Evolutionary conservation across 1,284 basidiomycete species (phyloP).

Genomic region (Cutaneotrichosporon sp.): DNA sequence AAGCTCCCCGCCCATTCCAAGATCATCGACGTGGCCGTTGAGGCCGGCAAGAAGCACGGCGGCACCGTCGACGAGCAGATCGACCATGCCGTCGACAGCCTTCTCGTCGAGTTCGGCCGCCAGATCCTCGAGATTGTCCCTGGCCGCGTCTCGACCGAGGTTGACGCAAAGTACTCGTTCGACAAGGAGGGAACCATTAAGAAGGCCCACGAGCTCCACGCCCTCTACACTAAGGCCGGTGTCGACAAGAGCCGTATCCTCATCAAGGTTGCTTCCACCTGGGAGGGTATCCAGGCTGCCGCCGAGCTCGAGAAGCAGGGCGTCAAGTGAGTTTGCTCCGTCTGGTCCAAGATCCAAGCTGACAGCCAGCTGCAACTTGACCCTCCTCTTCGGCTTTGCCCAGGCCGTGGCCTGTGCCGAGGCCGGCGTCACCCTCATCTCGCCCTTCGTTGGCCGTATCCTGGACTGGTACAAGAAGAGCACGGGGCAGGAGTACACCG

Average conservation of each 20-base stretch:
- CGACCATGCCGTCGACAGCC: slow-evolving; percentile 78
- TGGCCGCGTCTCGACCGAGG: slow-evolving; percentile 97
- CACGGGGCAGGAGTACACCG: slow-evolving; percentile 77
- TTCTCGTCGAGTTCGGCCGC: slow-evolving; percentile 94
- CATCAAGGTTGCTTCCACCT: slow-evolving; percentile 99
- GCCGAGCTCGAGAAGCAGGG: slow-evolving; percentile 88
- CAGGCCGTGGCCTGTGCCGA: slow-evolving; percentile 99
- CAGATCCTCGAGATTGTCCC: slow-evolving; percentile 95
- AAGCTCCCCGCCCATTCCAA: slow-evolving; percentile 82
- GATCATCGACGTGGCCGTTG: slow-evolving; percentile 78
- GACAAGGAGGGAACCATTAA: slow-evolving; percentile 58
- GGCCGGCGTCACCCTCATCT: slow-evolving; percentile 96
- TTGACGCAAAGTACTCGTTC: slow-evolving; percentile 95
- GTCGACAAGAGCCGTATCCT: slow-evolving; percentile 89
- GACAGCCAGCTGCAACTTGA: slow-evolving; percentile 77
- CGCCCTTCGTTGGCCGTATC: slow-evolving; percentile 97
- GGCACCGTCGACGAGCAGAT: slow-evolving; percentile 67
- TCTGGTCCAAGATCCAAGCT: background rate
- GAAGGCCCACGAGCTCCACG: slow-evolving; percentile 87
- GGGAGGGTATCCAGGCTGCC: slow-evolving; percentile 99
- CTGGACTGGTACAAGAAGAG: slow-evolving; percentile 95
- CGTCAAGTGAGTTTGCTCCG: slow-evolving; percentile 63
- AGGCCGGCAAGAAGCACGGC: slow-evolving; percentile 78
- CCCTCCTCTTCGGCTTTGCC: slow-evolving; percentile 94
- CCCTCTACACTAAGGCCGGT: slow-evolving; percentile 86